Evolutionary conservation across 2,329 filamentous ascomycete species (phyloP).

Genomic region (Trichoderma cornu-damae): DNA sequence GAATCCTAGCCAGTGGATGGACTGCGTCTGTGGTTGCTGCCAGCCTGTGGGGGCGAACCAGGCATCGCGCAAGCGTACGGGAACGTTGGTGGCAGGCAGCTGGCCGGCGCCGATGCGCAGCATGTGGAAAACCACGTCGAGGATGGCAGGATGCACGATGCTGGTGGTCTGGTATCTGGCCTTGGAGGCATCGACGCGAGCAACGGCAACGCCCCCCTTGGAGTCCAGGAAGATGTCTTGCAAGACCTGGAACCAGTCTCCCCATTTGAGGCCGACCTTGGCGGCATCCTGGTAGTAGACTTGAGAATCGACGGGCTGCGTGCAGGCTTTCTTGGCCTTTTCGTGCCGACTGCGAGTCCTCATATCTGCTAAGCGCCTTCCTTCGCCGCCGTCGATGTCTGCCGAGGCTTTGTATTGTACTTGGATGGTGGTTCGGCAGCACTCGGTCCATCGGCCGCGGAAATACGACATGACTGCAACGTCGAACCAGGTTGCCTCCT

Average conservation of each 20-base stretch:
- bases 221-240: slow-evolving; percentile 1
- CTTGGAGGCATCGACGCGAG: slow-evolving; percentile 1
- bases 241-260: slow-evolving; percentile 10
- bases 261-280: slow-evolving; percentile 5
- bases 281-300: not conserved
- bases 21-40: not conserved
- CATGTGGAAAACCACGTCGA: slow-evolving; percentile 35
- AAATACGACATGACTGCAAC: too few relatives aligned
- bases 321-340: not conserved
- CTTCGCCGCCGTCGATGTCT: not conserved
- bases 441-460: slow-evolving; percentile 8
- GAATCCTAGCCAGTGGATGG: too few relatives aligned
- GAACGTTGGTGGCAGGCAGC: not conserved
- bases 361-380: not conserved
- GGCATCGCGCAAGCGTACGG: not conserved
- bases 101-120: slow-evolving; percentile 2
- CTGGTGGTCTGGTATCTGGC: slow-evolving; percentile 19
- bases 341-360: not conserved
- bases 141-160: slow-evolving; percentile 35
- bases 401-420: not conserved
- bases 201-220: not conserved
- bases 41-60: slow-evolving; percentile 3
- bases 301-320: not conserved
- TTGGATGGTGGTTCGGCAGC: slow-evolving; percentile 4
- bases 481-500: too few relatives aligned